Conservation (phyloP, 352 stramenopile species). For the Globisporangium orthogonon region DNA sequence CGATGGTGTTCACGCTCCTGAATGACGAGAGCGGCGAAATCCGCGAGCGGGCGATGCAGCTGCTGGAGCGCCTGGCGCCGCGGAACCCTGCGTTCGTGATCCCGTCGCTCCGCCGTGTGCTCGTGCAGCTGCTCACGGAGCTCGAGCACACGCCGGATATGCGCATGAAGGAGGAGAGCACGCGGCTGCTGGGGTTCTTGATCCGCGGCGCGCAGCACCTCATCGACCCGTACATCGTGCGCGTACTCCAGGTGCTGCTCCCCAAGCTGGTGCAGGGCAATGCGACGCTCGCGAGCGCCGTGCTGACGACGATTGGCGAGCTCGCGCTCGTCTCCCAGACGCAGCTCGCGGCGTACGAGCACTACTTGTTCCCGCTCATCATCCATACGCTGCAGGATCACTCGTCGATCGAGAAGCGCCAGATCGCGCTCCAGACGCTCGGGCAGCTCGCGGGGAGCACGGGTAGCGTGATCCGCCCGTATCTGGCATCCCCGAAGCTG, state of each 20-base stretch:
- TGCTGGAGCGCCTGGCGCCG: conserved; percentile 91
- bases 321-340: conserved; percentile 88
- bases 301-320: conserved; percentile 86
- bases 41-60: conserved; percentile 85
- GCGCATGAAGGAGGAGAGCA: conserved; percentile 86
- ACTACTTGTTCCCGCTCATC: conserved; percentile 94
- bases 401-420: conserved; percentile 92
- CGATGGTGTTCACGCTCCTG: conserved; percentile 92
- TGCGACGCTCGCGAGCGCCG: conserved; percentile 71
- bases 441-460: conserved; percentile 93
- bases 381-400: conserved; percentile 96
- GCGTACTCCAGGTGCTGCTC: conserved; percentile 63
- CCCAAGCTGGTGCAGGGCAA: conserved; percentile 86
- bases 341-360: conserved; percentile 91
- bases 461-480: conserved; percentile 91
- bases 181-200: conserved; percentile 77
- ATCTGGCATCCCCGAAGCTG: conserved; percentile 94
- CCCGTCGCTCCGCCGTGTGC: conserved; percentile 89
- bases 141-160: conserved; percentile 90
- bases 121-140: conserved; percentile 94
- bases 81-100: conserved; percentile 96
- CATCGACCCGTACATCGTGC: conserved; percentile 79
- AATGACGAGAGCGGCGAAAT: conserved; percentile 91
- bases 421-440: conserved; percentile 94
- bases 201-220: conserved; percentile 83